Evolutionary conservation across 2,329 filamentous ascomycete species (phyloP), one percentile per base, ranked within the genome.

Genomic region (Curvularia lunata): DNA sequence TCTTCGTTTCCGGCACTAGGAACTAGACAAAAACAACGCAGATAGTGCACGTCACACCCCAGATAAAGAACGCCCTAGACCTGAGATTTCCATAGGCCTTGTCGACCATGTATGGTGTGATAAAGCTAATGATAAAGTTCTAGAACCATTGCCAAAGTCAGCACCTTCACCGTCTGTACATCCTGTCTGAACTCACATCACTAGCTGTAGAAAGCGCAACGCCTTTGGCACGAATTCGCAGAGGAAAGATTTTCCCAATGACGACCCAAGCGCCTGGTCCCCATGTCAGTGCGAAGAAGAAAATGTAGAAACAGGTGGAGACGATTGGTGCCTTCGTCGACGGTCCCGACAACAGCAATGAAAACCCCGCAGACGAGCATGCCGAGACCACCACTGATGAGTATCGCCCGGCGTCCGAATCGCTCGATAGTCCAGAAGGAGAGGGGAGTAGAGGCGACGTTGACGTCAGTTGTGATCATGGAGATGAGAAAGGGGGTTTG

Each of bases 261-360:
- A 96, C 85, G 55, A 84, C 82, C 85, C 84, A 87, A 25, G 83
- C 84, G 54, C 82, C 89, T 6, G 91, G 91, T 52, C 92, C 92
- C 92, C 91, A 96, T 63, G 92, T 96, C 57, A 85, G 88, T 59
- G 92, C 92, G 77, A 96, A 96, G 84, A 89, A 94, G 85, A 91
- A 92, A 83, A 96, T 93, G 84, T 92, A 95, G 82, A 96, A 88
- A 81, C 88, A 90, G 74, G 95, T 95, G 81, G 96, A 95, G 60
- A 91, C 86, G 65, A 96, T 92, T 78, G 76, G 88, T 77, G 19
- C 71, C 74, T 19, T 65, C 68, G 28, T 65, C 65, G 0, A 79
- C 70, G 21, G 68, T 74, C 59, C 82, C 84, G 51, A 85, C 78
- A 65, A 95, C 92, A 71, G 86, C 92, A 56, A 95, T 90, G 73